Base-by-base conservation (phyloP, 2,329 filamentous ascomycete species). In the Alternaria arbusti region DNA sequence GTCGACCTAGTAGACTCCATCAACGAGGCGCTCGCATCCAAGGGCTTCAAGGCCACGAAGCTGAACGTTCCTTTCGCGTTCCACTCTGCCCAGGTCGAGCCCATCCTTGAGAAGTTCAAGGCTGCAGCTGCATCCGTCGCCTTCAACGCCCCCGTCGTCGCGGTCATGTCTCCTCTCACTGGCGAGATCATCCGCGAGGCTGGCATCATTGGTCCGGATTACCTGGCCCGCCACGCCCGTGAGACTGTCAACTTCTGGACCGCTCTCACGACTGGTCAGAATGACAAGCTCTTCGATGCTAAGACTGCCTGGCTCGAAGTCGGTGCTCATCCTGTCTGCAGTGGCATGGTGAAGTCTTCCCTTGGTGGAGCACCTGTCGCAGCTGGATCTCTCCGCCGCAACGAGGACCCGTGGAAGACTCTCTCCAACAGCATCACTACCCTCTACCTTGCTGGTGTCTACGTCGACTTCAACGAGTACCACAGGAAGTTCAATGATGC, bases 261-360 rank as follows among this genome's bases (percentile, higher is more conserved):
- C 52, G 90, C 88, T 8, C 80, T 94, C 1, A 80, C 86, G 13
- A 83, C 83, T 43, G 89, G 88, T 8, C 85, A 88, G 72, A 82
- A 86, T 54, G 82, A 84, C n/a, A 86, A 85, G 64, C 78, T 85
- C 15, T 87, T 91, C 50, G 85, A 90, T 65, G 87, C 89, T 66
- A 88, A 89, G 79, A 91, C 89, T 6, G 84, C 89, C 28, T 93
- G 88, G 87, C 82, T 94, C 59, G 91, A 94, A 76, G 81, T 93
- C 66, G 91, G 91, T n/a, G 90, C 91, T 40, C 89, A 92, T 71
- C 90, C 90, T 0, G 86, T 93, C 13, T 91, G 88, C 78, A 85
- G 86, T 47, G 86, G 86, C 63, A 89, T 93, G 85, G 85, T 92
- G 67, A 90, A 90, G 81, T 85, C 87, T 15, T 88, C 86, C 5